Evolutionary conservation across 148 eudicot genomes (phyloP).

Genomic region (Persicaria tinctoria): DNA sequence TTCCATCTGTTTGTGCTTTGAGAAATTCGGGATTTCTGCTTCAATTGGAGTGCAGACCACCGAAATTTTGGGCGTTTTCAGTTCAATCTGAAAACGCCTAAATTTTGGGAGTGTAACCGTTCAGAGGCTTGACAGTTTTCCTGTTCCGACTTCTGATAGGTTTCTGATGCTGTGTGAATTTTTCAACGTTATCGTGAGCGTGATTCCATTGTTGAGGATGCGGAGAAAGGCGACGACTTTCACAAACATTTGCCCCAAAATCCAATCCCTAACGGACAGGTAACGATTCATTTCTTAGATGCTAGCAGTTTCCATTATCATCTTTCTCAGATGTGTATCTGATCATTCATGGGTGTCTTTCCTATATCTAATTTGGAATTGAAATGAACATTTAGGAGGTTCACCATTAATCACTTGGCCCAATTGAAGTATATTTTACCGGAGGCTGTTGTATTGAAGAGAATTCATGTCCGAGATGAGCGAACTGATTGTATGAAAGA

Average conservation of each 20-base stretch:
- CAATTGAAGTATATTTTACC: constrained; percentile 74
- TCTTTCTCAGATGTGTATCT: neutral
- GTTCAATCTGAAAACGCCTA: neutral
- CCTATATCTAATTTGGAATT: neutral
- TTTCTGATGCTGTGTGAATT: constrained; percentile 54
- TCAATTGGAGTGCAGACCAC: neutral
- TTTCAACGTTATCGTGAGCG: constrained; percentile 60
- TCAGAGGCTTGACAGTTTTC: neutral
- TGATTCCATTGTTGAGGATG: constrained; percentile 55
- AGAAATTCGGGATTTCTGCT: neutral
- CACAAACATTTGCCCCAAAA: constrained; percentile 44
- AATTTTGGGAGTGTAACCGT: neutral
- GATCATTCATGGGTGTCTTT: neutral
- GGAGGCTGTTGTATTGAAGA: constrained; percentile 56
- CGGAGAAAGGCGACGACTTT: constrained; percentile 38
- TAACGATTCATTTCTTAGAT: constrained; percentile 36
- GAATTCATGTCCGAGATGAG: constrained; percentile 52
- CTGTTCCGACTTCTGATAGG: constrained; percentile 27
- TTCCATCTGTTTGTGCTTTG: too few relatives aligned
- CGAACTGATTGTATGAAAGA: constrained; percentile 67
- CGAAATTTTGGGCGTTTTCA: neutral
- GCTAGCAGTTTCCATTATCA: neutral
- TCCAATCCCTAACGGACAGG: constrained; percentile 59
- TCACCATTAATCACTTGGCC: constrained; percentile 59
- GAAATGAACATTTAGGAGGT: constrained; percentile 50